Evolutionary conservation across 345 rosid genomes (phyloP), one percentile per base, ranked within the genome.

Genomic region (Excoecaria agallocha): DNA sequence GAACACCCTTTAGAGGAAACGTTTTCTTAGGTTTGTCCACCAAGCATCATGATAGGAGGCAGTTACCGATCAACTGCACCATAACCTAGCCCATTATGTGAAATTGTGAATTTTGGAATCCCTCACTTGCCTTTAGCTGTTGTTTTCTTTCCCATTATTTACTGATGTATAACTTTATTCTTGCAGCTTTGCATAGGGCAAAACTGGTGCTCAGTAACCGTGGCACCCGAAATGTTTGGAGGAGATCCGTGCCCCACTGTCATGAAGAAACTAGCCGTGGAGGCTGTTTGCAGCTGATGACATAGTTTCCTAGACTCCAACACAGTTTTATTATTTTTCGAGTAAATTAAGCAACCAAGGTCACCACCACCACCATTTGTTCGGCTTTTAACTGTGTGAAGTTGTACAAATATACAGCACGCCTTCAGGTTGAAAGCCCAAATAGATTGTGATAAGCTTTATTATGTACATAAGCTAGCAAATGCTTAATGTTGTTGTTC

Each of bases 181-280:
- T 74, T 83, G 87, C 88, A 96, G 99, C 90, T 89, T 30, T 96
- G 99, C 62, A 87, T 95, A 41, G 98, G 99, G 57, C 94, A 89
- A 84, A 91, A 89, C 71, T 84, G 86, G 78, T 95, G 98, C 86
- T 84, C 98, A 0, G 94, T 95, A 55, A 92, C 98, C 0, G 98
- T 95, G 37, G 96, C 99, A 58, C 99, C 98, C 0, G 96, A 75
- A 67, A 93, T 95, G 87, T 95, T 95, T 45, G 98, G 98, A 9
- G 99, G 98, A 70, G 99, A 95, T 79, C 99, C 99, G 0, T 95
- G 99, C 76, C 96, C 92, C 0, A 84, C 62, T 41, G 84, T 93
- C 76, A 93, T 90, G 99, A 96, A 96, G 88, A 92, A 93, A 66
- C 93, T 96, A 15, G 89, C 96, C 0, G 98, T 91, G 30, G 99